Conservation (phyloP, 257 asterid species). For the Solanum arcanum region DNA sequence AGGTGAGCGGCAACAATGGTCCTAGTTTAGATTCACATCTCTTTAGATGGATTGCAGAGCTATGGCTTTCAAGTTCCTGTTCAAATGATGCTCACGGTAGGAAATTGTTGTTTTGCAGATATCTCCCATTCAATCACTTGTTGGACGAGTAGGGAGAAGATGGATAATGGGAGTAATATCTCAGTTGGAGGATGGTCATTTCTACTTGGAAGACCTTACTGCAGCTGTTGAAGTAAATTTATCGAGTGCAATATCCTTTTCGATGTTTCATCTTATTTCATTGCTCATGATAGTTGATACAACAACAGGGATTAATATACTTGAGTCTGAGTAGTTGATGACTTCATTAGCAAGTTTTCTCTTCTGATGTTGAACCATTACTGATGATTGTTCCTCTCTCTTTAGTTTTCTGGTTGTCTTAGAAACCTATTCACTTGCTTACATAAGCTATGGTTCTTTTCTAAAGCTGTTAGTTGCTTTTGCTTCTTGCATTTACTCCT, state of each 20-base stretch:
- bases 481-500: neutral
- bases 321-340: neutral
- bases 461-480: neutral
- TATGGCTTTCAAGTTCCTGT: neutral
- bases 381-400: neutral
- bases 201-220: slow-evolving; percentile 92
- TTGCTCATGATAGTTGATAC: neutral
- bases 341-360: neutral
- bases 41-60: neutral
- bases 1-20: slow-evolving; percentile 30
- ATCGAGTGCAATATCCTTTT: slow-evolving; percentile 91
- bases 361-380: neutral
- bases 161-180: slow-evolving; percentile 97
- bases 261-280: neutral
- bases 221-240: slow-evolving; percentile 90
- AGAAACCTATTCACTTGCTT: neutral
- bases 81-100: neutral
- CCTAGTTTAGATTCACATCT: neutral
- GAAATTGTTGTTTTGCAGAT: slow-evolving; percentile 30
- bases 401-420: neutral
- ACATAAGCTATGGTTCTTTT: neutral
- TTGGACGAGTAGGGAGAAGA: slow-evolving; percentile 72
- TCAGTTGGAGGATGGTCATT: slow-evolving; percentile 98
- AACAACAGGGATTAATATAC: neutral
- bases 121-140: slow-evolving; percentile 85